Evolutionary conservation across 257 asterid genomes (phyloP), one percentile per base, ranked within the genome.

Genomic region (Solanum tarijense): DNA sequence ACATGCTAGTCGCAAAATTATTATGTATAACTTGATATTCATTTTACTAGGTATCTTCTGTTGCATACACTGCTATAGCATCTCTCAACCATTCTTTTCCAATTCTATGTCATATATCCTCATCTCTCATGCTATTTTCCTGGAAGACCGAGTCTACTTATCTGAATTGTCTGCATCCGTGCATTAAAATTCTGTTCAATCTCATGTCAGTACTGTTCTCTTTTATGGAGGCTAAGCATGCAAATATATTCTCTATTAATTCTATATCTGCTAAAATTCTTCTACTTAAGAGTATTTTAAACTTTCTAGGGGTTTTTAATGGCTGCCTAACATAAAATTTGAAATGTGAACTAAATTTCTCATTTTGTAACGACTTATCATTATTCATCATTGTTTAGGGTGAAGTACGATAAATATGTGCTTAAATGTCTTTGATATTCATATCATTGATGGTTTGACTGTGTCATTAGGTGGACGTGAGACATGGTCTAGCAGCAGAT

Each of bases 401-500:
- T 27, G 65, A 41, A 29, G 85, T 48, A 81, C 2, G 27, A 31
- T 5, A 48, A 27, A 3, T 16, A 79, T 82, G 85, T 9, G 65
- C 72, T 89, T 72, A 76, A 84, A 35, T 74, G 52, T 85, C 62
- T 90, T 2, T 55, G 83, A 82, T 82, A 3, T 5, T 18, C 69
- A 9, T 48, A 82, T 82, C 41, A 29, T 0, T 82, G 85, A 82
- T 29, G 68, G 20, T 18, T 46, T 29, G 31, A 9, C 20, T 82
- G 86, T 82, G 86, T 14, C 32, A 32, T 69, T 86, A 95, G 98
- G 96, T 97, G 89, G 94, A 91, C 52, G 94, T 97, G 89, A 94
- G 90, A 86, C 96, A 89, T 87, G 99, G 98, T 52, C 91, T 92
- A 83, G 99, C 98, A 69, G 96, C 91, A 55, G 98, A 95, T 90